Base-by-base conservation (phyloP, 805 yeast species). In the Starmerella khaoyaiensis region DNA sequence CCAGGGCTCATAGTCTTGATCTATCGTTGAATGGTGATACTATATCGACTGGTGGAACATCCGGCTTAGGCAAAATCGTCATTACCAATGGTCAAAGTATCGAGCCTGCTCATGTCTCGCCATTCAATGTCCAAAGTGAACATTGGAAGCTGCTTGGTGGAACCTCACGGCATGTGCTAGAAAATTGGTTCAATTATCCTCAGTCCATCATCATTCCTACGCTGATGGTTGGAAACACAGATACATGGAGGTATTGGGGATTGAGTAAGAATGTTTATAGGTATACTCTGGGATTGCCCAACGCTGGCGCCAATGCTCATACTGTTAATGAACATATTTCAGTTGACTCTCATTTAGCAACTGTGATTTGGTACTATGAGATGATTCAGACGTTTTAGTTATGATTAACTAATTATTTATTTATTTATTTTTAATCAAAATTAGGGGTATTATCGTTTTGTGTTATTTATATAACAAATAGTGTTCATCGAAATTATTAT, bases 151-250 rank as follows among this genome's bases (percentile, higher is more conserved):
- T 62, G 17, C 65, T 78, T 36, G 68, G 76, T 0, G 84, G 86
- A 10, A 65, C 75, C 9, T 61, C 75, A 24, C 68, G 76, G 46
- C 69, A 72, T 42, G 67, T 76, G 34, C 74, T 70, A 49, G 82
- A 77, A 53, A 15, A 23, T 18, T 42, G 31, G 27, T 50, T 48
- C 53, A 46, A 39, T 17, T 9, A 35, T 10, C 36, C 35, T 8
- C 76, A 74, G 25, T 54, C 62, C 18, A 48, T 67, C 26, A 64
- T 72, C 10, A 61, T 76, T 3, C 81, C 84, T 2, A 61, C 67
- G 20, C 57, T 77, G 30, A 67, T 71, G 67, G 64, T 79, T 3
- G 86, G 78, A 21, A 78, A 78, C 56, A 78, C 86, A 4, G 86
- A 79, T 51, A 77, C 86, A 4, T 61, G 63, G 42, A 65, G 68